phyloP scores from a whole-genome alignment of 2,329 filamentous ascomycete genomes.

The Neofusicoccum cordaticola region DNA sequence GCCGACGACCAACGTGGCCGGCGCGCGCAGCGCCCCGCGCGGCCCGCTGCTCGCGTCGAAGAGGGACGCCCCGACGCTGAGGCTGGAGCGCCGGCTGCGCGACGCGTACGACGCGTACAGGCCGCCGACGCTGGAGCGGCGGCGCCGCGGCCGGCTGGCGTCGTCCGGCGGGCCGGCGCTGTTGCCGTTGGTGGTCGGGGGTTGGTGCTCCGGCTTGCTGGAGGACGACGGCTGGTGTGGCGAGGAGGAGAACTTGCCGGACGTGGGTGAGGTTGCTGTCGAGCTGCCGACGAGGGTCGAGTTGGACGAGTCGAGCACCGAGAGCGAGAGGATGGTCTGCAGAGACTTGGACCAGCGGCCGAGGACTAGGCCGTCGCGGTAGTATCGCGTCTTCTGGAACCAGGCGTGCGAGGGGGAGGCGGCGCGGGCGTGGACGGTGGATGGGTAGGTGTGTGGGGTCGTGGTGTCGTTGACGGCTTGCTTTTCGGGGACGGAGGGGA shows the following conservation, averaged over 20 bases:
- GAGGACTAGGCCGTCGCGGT: slow-evolving; percentile 49
- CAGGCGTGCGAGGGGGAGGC: slow-evolving; percentile 36
- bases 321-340: slow-evolving; percentile 48
- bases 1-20: no score
- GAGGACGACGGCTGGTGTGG: background rate
- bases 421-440: slow-evolving; percentile 7
- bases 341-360: slow-evolving; percentile 52
- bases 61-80: slow-evolving; percentile 38
- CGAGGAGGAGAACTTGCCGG: background rate
- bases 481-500: background rate
- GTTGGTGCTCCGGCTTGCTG: background rate
- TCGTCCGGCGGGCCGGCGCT: background rate
- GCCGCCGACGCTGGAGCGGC: slow-evolving; percentile 25
- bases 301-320: slow-evolving; percentile 38
- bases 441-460: background rate
- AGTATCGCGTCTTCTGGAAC: slow-evolving; percentile 54
- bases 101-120: background rate
- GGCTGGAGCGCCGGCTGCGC: slow-evolving; percentile 11
- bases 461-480: background rate
- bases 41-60: slow-evolving; percentile 41
- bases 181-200: background rate
- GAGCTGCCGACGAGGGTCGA: background rate
- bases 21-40: slow-evolving; percentile 49
- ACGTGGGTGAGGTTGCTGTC: slow-evolving; percentile 17
- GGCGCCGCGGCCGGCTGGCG: background rate